Percentiles rank a stretch among this genome's conserved stretches.
Evolutionary conservation across 345 rosid species (phyloP).

Genomic region (Salix suchowensis): DNA sequence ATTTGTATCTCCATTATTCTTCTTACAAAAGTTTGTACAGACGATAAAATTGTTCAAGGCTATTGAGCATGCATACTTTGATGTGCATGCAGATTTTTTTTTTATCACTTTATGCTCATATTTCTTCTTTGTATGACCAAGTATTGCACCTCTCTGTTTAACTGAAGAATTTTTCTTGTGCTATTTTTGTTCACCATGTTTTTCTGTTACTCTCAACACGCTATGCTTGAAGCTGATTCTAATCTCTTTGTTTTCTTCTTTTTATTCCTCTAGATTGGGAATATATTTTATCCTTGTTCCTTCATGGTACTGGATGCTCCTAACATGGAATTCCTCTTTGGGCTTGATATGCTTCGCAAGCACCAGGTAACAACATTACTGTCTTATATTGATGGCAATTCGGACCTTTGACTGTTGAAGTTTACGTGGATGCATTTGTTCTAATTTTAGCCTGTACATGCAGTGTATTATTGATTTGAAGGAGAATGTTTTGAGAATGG

Average conservation of each 20-base stretch:
- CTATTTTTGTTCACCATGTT: neutral
- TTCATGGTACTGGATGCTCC: slow-evolving; percentile 91
- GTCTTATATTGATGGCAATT: neutral
- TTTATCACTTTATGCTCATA: neutral
- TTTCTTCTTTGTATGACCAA: neutral
- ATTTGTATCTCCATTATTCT: neutral
- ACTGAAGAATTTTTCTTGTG: neutral
- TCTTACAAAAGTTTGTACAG: neutral
- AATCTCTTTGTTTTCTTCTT: neutral
- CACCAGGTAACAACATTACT: slow-evolving; percentile 66
- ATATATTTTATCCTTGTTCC: slow-evolving; percentile 84
- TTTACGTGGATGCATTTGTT: slow-evolving; percentile 7
- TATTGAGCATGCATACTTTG: neutral
- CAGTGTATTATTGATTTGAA: slow-evolving; percentile 94
- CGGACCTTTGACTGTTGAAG: neutral
- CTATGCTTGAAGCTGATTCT: slow-evolving; percentile 1
- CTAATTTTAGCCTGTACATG: slow-evolving; percentile 10
- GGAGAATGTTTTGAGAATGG: slow-evolving; percentile 80
- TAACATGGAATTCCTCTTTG: slow-evolving; percentile 94
- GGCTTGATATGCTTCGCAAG: slow-evolving; percentile 99
- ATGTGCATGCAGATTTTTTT: neutral
- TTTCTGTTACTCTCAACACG: neutral
- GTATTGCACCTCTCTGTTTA: neutral
- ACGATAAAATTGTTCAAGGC: neutral
- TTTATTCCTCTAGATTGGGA: slow-evolving; percentile 57